Evolutionary conservation across 495 filamentous ascomycete species (phyloP).

Genomic region (Podospora pseudoanserina): DNA sequence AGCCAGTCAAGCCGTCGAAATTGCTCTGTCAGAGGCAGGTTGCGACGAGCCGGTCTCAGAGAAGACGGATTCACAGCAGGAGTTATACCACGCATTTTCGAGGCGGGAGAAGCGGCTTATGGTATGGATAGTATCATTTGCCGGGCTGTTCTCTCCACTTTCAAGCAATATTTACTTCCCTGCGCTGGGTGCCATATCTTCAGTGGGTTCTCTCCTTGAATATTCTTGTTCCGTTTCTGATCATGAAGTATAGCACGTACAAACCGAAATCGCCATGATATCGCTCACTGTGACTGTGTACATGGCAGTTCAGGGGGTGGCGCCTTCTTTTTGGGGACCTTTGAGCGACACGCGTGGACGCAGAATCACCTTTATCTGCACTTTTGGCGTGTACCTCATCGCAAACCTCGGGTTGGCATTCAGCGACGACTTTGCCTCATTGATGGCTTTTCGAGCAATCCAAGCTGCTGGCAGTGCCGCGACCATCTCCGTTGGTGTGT

Average conservation of each 20-base stretch:
- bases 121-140: constrained; percentile 37
- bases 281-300: constrained; percentile 31
- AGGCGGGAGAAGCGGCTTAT: constrained; percentile 33
- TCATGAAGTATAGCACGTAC: constrained; percentile 8
- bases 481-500: constrained; percentile 38
- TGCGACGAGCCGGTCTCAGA: neutral
- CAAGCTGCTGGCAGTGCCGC: constrained; percentile 52
- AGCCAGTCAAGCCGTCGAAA: neutral
- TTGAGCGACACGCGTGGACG: constrained; percentile 28
- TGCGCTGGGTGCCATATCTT: constrained; percentile 26
- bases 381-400: constrained; percentile 49
- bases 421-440: constrained; percentile 43
- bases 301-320: constrained; percentile 32
- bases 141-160: constrained; percentile 41
- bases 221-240: neutral
- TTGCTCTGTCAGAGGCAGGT: neutral
- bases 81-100: constrained; percentile 32
- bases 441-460: constrained; percentile 50
- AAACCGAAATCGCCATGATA: constrained; percentile 18
- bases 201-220: constrained; percentile 5
- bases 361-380: constrained; percentile 45
- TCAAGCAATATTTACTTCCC: constrained; percentile 39
- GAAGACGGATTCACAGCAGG: neutral
- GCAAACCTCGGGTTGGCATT: constrained; percentile 52
- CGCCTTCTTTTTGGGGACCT: constrained; percentile 29